A percentile compares a stretch with the other conserved stretches of the same genome.
Conservation (phyloP, 2,329 filamentous ascomycete genomes). For the Elsinoe ampelina region DNA sequence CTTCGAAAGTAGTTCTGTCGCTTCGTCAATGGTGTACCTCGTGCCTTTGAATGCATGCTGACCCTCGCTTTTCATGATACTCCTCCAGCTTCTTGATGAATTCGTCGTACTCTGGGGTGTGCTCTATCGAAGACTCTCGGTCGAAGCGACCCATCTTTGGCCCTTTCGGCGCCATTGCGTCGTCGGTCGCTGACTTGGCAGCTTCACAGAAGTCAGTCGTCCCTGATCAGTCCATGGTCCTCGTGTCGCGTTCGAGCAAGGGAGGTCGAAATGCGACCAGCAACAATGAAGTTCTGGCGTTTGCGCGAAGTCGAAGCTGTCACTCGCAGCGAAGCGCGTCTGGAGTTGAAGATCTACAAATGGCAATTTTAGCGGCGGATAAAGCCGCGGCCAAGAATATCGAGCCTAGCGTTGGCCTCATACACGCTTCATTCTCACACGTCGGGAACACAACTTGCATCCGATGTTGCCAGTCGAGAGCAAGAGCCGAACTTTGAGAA, state of each 20-base stretch:
- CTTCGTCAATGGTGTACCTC: conserved; percentile 16
- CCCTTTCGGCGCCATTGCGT: conserved; percentile 20
- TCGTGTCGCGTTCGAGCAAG: no score
- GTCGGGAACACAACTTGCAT: no score
- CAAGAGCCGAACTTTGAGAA: no score
- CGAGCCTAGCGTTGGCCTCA: background rate
- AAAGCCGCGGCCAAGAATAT: background rate
- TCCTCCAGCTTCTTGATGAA: conserved; percentile 65
- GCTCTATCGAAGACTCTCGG: conserved; percentile 40
- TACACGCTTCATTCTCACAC: background rate
- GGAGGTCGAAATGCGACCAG: no score
- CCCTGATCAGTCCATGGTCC: no score
- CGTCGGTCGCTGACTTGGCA: background rate
- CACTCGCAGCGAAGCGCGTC: background rate
- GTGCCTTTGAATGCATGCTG: conserved; percentile 20
- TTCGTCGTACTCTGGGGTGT: conserved; percentile 58
- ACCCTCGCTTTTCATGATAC: conserved; percentile 72
- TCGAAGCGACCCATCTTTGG: conserved; percentile 36
- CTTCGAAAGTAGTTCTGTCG: conserved; percentile 59
- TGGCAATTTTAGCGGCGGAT: background rate
- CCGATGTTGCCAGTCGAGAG: background rate
- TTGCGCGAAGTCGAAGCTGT: conserved; percentile 5
- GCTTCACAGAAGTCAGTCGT: no score
- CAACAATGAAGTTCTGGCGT: background rate
- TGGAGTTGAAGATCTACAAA: background rate